Percentiles rank a stretch among this genome's conserved stretches.
These are phyloP conservation scores for Rhazya stricta DNA, from an alignment of 257 asterid species.

Conservation along the genomic window DNA sequence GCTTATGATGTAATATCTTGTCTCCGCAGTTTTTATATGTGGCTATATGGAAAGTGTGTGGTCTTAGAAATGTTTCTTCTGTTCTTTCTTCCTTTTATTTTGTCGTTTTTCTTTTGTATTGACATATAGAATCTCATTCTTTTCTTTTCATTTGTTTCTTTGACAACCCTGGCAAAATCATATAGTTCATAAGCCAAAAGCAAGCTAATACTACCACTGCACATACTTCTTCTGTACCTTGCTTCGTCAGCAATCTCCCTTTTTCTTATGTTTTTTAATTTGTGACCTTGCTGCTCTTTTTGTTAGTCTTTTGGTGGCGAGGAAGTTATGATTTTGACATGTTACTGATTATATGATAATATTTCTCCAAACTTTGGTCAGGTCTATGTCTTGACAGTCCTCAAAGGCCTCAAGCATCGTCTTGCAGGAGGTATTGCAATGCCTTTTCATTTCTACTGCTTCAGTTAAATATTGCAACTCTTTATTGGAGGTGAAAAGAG, in stretches of 20 bases:
- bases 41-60: background rate
- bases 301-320: no score
- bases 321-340: background rate
- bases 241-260: background rate
- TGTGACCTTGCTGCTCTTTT: background rate
- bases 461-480: background rate
- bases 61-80: background rate
- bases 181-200: background rate
- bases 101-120: background rate
- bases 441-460: constrained; percentile 8
- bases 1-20: background rate
- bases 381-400: constrained; percentile 89
- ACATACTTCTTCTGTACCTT: background rate
- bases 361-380: constrained; percentile 36
- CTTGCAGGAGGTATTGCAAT: constrained; percentile 83
- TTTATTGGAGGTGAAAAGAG: background rate
- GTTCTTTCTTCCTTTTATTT: background rate
- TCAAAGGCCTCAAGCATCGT: constrained; percentile 91
- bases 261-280: background rate
- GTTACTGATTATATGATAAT: constrained; percentile 13
- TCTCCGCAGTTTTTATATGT: background rate
- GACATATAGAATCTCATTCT: background rate
- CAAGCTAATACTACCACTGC: background rate
- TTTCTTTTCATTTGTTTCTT: background rate
- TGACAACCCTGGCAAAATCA: background rate